Evolutionary conservation across 2,329 filamentous ascomycete species (phyloP), one percentile per base, ranked within the genome.

Genomic region (Ceratocystis eucalypticola): DNA sequence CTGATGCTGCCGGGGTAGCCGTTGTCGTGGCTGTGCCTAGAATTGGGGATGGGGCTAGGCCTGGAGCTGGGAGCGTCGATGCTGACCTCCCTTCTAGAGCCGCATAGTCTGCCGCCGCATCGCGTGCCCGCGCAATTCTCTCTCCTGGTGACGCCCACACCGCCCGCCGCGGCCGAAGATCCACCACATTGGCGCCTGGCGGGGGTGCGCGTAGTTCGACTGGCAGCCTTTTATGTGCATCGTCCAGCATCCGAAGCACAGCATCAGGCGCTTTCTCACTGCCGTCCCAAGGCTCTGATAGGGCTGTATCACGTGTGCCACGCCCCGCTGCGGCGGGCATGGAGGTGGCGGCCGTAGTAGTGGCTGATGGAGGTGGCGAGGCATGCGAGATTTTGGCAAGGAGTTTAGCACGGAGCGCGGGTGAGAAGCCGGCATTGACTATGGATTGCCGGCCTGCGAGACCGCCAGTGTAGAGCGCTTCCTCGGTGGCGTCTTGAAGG

Each of bases 191-290:
- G 0, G 79, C 76, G 61, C 44, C 20, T 5, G 8, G 28, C 22
- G 30, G 25, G 33, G 12, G 17, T 7, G 77, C 76, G 1, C 83
- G 76, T 2, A 81, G 71, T 0, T 75, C 77, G 3, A 78, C 78
- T 15, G 74, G 76, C 62, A 95, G 77, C 0, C 88, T 88, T 72
- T 91, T 91, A 68, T 84, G 65, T 30, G 89, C 83, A 73, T 96
- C 91, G 66, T 89, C 83, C 10, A 94, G 76, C 88, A 97, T 97
- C 41, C 94, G 85, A 62, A 96, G 77, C 25, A 91, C 86, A 0
- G 88, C 82, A 74, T 96, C 91, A 70, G 87, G 83, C 1, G 87
- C 77, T 4, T 78, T 79, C 75, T 97, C 94, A 12, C 82, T 79
- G 1, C 93, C 94, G 0, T 82, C 85, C 94, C 94, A 99, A 1